Evolutionary conservation across 257 asterid species (phyloP).

Genomic region (Anisodus acutangulus): DNA sequence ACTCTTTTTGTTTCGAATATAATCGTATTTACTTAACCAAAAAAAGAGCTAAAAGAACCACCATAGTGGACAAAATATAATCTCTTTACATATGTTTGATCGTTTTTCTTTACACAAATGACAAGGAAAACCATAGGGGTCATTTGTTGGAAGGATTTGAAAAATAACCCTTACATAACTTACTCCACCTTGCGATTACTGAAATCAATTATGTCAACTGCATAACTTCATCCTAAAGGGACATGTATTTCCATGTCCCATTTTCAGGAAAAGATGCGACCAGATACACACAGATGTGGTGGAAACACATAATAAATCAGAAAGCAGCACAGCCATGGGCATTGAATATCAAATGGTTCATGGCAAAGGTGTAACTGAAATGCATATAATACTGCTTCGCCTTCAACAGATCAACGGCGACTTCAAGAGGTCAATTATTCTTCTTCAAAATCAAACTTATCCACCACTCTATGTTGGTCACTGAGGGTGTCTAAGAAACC

Average conservation of each 20-base stretch:
- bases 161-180: background rate
- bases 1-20: background rate
- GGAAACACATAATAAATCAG: too few relatives aligned
- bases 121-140: background rate
- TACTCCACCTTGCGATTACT: too few relatives aligned
- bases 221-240: too few relatives aligned
- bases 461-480: background rate
- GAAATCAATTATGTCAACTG: too few relatives aligned
- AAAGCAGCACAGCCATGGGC: background rate
- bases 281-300: too few relatives aligned
- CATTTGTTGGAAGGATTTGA: background rate
- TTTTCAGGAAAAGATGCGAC: too few relatives aligned
- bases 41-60: background rate
- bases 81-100: background rate
- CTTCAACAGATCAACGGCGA: background rate
- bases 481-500: conserved; percentile 21
- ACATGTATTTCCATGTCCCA: too few relatives aligned
- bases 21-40: background rate
- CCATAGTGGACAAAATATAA: background rate
- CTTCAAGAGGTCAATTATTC: conserved; percentile 14
- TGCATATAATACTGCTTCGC: background rate
- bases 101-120: background rate
- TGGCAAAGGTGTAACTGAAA: background rate
- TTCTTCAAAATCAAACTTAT: background rate
- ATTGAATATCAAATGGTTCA: background rate